phyloP scores from a whole-genome alignment of 2,329 filamentous ascomycete species.

The Pezicula rhizophila region DNA sequence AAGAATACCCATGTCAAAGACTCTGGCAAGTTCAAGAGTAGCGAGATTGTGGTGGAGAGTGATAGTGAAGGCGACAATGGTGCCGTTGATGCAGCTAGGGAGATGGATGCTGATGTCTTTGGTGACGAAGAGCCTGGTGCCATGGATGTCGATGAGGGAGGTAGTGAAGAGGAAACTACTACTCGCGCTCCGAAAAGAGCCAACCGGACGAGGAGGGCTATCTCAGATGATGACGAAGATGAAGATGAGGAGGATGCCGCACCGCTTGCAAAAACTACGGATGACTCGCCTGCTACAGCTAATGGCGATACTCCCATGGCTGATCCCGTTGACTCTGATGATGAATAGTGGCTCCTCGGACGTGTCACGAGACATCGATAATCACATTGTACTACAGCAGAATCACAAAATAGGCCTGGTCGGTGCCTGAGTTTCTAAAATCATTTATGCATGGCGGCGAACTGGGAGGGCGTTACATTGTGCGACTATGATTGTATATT shows the following conservation, averaged over 20 bases:
- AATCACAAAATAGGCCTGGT: too few relatives aligned
- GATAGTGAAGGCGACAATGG: conserved; percentile 27
- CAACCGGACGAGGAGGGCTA: conserved; percentile 19
- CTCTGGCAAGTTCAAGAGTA: conserved; percentile 27
- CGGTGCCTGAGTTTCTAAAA: too few relatives aligned
- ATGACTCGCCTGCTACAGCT: conserved; percentile 21
- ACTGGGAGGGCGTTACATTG: too few relatives aligned
- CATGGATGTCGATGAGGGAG: conserved; percentile 17
- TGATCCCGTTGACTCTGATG: conserved; percentile 17
- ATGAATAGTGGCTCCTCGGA: conserved; percentile 11
- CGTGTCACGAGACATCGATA: too few relatives aligned
- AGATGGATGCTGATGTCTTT: conserved; percentile 21
- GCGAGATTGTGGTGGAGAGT: conserved; percentile 28
- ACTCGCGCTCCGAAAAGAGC: conserved; percentile 17
- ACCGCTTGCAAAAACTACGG: conserved; percentile 6
- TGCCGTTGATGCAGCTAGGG: conserved; percentile 20
- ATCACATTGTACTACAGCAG: too few relatives aligned
- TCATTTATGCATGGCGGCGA: too few relatives aligned
- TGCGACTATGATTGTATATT: too few relatives aligned
- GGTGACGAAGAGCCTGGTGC: conserved; percentile 9
- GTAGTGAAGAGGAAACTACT: conserved; percentile 21
- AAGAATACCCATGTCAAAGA: conserved; percentile 18
- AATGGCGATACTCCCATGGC: conserved; percentile 25
- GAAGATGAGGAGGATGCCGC: conserved; percentile 13
- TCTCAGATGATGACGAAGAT: conserved; percentile 26